phyloP scores from a whole-genome alignment of 1,139 yeast species.

The Diutina sp. region DNA sequence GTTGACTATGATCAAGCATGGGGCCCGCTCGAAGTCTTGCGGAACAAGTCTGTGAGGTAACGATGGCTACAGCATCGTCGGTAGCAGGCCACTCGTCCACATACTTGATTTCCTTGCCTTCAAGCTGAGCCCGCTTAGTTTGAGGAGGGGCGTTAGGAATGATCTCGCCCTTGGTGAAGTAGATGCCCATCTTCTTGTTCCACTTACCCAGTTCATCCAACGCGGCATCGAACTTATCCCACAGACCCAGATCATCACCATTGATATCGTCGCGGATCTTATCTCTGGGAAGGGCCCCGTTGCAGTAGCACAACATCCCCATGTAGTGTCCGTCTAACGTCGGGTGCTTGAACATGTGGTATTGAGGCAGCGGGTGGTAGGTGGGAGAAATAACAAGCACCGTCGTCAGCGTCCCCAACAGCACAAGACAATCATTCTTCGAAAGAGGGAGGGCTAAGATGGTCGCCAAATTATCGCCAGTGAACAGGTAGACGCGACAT shows the following conservation, averaged over 20 bases:
- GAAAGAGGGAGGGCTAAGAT: slow-evolving; percentile 69
- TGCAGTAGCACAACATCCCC: slow-evolving; percentile 95
- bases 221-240: slow-evolving; percentile 57
- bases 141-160: slow-evolving; percentile 69
- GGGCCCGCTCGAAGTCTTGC: slow-evolving; percentile 75
- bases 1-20: slow-evolving; percentile 21
- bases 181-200: slow-evolving; percentile 52
- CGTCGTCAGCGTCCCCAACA: slow-evolving; percentile 86
- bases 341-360: slow-evolving; percentile 82
- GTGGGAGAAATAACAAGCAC: slow-evolving; percentile 69
- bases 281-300: slow-evolving; percentile 83
- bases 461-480: slow-evolving; percentile 90
- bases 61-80: slow-evolving; percentile 64
- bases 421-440: slow-evolving; percentile 65
- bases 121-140: slow-evolving; percentile 22
- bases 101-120: slow-evolving; percentile 10
- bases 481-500: slow-evolving; percentile 55
- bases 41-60: slow-evolving; percentile 79
- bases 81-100: slow-evolving; percentile 30
- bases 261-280: slow-evolving; percentile 55
- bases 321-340: slow-evolving; percentile 63
- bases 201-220: slow-evolving; percentile 25
- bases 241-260: slow-evolving; percentile 22
- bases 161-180: slow-evolving; percentile 81
- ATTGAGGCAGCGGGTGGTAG: slow-evolving; percentile 68